Percentiles rank a stretch among this genome's conserved stretches.
These are phyloP conservation scores for Azolla pinnata DNA, from an alignment of 75 land plant species.

Conservation along the genomic window DNA sequence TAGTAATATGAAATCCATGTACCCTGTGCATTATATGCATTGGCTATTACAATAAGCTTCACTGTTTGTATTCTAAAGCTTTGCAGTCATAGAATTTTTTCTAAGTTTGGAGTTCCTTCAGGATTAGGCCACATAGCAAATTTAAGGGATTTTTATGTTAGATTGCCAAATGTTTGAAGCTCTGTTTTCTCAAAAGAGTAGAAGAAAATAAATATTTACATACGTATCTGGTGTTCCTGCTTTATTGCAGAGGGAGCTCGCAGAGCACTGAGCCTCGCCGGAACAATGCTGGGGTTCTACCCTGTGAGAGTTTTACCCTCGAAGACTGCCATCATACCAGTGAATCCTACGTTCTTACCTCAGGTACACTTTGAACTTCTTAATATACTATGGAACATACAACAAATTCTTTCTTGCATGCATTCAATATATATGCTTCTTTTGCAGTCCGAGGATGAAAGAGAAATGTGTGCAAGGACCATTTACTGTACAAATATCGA, in stretches of 20 bases:
- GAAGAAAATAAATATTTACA: too few relatives aligned
- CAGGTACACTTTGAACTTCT: slow-evolving; percentile 17
- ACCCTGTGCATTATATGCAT: background rate
- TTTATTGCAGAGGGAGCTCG: slow-evolving; percentile 44
- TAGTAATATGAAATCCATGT: too few relatives aligned
- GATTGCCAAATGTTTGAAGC: too few relatives aligned
- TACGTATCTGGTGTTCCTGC: background rate
- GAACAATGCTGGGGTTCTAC: slow-evolving; percentile 39
- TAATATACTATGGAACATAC: too few relatives aligned
- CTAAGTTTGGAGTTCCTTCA: too few relatives aligned
- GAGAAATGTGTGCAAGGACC: slow-evolving; percentile 83
- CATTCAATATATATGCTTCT: too few relatives aligned
- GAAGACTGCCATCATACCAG: slow-evolving; percentile 44
- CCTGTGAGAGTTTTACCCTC: slow-evolving; percentile 45
- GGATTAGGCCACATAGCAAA: too few relatives aligned
- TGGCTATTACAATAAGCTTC: background rate
- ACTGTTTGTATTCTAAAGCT: too few relatives aligned
- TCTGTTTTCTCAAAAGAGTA: too few relatives aligned
- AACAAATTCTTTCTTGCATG: too few relatives aligned
- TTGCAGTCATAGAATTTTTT: too few relatives aligned
- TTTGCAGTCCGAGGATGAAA: slow-evolving; percentile 65
- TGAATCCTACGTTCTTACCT: slow-evolving; percentile 41
- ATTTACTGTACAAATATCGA: slow-evolving; percentile 89
- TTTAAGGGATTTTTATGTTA: too few relatives aligned
- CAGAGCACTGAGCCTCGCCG: slow-evolving; percentile 29